phyloP scores from a whole-genome alignment of 2,329 filamentous ascomycete species.

The Aspergillus fructus region DNA sequence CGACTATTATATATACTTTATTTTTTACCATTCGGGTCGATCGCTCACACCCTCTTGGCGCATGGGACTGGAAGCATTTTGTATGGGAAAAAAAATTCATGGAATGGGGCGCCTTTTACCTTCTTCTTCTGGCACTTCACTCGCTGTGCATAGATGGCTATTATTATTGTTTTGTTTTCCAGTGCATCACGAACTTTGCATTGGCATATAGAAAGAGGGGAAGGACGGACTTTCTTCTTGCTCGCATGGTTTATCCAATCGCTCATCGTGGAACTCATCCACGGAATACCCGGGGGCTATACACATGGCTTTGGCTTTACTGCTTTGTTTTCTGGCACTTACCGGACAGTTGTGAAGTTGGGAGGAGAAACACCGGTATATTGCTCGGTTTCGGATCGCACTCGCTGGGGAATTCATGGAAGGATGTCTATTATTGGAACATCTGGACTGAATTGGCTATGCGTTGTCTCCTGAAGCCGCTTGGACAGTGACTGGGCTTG shows the following conservation, averaged over 20 bases:
- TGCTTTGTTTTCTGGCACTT: conserved; percentile 11
- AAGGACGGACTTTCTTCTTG: conserved; percentile 14
- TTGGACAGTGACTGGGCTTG: not conserved
- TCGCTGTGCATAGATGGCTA: conserved; percentile 39
- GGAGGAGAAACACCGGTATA: not conserved
- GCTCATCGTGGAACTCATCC: conserved; percentile 4
- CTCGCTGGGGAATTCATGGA: not conserved
- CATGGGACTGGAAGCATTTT: conserved; percentile 29
- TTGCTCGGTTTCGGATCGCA: not conserved
- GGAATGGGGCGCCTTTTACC: conserved; percentile 26
- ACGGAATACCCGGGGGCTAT: conserved; percentile 3
- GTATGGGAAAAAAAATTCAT: conserved; percentile 24
- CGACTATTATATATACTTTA: conserved; percentile 31
- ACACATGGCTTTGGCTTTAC: not conserved
- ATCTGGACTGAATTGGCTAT: not conserved
- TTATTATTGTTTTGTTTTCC: conserved; percentile 24
- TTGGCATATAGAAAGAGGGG: conserved; percentile 33
- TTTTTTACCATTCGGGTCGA: conserved; percentile 37
- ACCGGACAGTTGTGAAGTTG: not conserved
- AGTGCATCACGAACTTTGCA: conserved; percentile 29
- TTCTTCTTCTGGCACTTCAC: conserved; percentile 33
- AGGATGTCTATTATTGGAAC: not conserved
- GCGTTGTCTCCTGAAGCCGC: not conserved
- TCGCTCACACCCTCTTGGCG: conserved; percentile 39
- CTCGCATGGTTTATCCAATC: conserved; percentile 11